Base-by-base conservation (phyloP, 371 early-diverging fungal genomes). In the Syncephalastrum racemosum region DNA sequence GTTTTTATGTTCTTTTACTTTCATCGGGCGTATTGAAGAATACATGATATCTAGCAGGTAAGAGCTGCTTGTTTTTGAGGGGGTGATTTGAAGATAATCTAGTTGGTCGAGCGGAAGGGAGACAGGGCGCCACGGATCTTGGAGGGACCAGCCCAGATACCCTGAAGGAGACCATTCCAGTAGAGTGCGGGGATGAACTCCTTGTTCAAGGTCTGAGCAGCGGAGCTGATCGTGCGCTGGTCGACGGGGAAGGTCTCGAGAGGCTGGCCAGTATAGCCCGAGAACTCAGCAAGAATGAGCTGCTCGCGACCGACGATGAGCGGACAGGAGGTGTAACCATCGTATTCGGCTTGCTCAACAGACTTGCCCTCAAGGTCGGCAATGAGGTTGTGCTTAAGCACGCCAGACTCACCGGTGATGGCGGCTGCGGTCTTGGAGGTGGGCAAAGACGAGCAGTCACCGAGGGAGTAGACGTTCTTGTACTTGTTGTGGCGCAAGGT, bases 341-440 rank as follows among this genome's bases (percentile, higher is more conserved):
- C 85, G 61, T 92, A 92, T 1, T 63, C 77, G n/a, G 80, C 74
- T 7, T 75, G 71, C 4, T 71, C 70, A 18, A 70, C 62, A 46
- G 63, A 61, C 55, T 77, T 68, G 44, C 80, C 83, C 51, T 74
- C 65, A 51, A 92, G 76, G 54, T 86, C 85, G 44, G 79, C 76
- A 55, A 91, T 77, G 66, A 94, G 67, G 71, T 94, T 94, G 65
- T 77, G 71, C 68, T 84, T 89, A 27, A 91, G 64, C 1, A 92
- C 90, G 19, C 77, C 83, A 4, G 92, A 85, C 75, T 94, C 89
- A 36, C 82, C 84, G 6, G 93, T 87, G 53, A 90, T 90, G 16
- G 95, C 94, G 16, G 93, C 94, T 1, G 93, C 94, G 1, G 95
- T 94, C 78, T 94, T 94, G 64, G 91, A 90, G 1, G 94, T 93